phyloP scores from a whole-genome alignment of 176 grass and related monocot genomes.

The Triticum aestivum region IWGSC_CS_RefSeq_v2.1 NC_057799.1:33566412-33566911 shows the following conservation, averaged over 20 bases:
- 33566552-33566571: conserved; percentile 66
- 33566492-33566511: conserved; percentile 47
- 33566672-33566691: conserved; percentile 62
- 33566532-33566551: conserved; percentile 67
- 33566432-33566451: conserved; percentile 70
- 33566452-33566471: conserved; percentile 65
- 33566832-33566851: background rate
- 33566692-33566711: conserved; percentile 60
- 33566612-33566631: conserved; percentile 63
- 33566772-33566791: conserved; percentile 59
- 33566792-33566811: conserved; percentile 38
- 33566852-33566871: background rate
- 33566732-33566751: conserved; percentile 62
- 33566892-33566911: background rate
- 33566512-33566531: conserved; percentile 60
- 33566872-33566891: background rate
- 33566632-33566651: conserved; percentile 59
- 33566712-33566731: conserved; percentile 63
- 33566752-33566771: conserved; percentile 54
- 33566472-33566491: conserved; percentile 65
- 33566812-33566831: conserved; percentile 30
- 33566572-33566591: conserved; percentile 47
- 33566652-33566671: conserved; percentile 54
- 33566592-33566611: conserved; percentile 57
- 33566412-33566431: conserved; percentile 53